phyloP scores from a whole-genome alignment of 306 rosid species.

The Citrullus mucosospermus region DNA sequence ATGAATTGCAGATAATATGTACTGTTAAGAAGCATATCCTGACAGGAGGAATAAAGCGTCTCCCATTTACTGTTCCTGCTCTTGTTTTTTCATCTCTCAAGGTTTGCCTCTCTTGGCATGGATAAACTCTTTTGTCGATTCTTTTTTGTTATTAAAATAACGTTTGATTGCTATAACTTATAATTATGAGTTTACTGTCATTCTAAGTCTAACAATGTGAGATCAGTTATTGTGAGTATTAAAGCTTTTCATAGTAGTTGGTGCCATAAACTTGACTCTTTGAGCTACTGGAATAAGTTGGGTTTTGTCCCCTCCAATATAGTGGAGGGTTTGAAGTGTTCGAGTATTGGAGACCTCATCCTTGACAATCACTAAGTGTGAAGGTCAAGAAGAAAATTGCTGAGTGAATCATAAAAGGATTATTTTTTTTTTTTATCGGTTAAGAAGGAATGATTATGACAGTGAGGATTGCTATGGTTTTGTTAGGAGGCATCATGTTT shows the following conservation, averaged over 20 bases:
- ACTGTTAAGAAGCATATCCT: conserved; percentile 75
- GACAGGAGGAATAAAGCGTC: conserved; percentile 81
- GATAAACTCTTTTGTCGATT: background rate
- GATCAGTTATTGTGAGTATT: background rate
- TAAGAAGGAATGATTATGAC: background rate
- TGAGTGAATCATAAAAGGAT: background rate
- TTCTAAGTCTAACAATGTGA: background rate
- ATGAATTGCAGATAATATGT: conserved; percentile 69
- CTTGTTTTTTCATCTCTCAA: conserved; percentile 75
- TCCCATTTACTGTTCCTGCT: conserved; percentile 87
- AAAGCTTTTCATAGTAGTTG: background rate
- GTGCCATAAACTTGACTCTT: background rate
- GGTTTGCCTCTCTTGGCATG: conserved; percentile 34
- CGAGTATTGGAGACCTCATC: background rate
- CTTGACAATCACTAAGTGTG: background rate
- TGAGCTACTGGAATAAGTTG: background rate
- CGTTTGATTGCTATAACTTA: background rate
- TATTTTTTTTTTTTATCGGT: background rate
- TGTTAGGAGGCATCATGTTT: background rate
- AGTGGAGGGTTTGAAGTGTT: background rate
- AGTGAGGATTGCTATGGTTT: background rate
- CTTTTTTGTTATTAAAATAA: background rate
- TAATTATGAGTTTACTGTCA: background rate
- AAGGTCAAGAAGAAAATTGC: background rate
- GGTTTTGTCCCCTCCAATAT: background rate